Evolutionary conservation across 1,139 yeast genomes (phyloP).

Genomic region (Arxiozyma telluris): DNA sequence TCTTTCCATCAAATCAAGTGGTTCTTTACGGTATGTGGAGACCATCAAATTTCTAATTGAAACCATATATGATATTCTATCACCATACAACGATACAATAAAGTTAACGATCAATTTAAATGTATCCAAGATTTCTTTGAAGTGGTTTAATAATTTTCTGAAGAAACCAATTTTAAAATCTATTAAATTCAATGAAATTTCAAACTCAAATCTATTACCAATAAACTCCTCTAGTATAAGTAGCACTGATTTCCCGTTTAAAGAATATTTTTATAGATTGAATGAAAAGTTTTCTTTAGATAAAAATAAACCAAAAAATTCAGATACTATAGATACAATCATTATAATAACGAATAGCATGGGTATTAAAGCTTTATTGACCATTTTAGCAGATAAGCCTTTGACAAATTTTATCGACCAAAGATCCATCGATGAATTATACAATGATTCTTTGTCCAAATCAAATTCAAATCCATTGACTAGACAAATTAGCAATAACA

Average conservation of each 20-base stretch:
- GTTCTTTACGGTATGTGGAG: conserved; percentile 30
- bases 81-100: conserved; percentile 7
- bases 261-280: conserved; percentile 26
- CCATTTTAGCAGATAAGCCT: conserved; percentile 29
- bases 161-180: conserved; percentile 14
- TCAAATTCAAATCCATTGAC: conserved; percentile 1
- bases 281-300: conserved; percentile 19
- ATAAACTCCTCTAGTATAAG: conserved; percentile 7
- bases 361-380: conserved; percentile 30
- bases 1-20: conserved; percentile 21
- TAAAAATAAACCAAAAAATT: background rate
- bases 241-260: conserved; percentile 21
- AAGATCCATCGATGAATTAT: conserved; percentile 24
- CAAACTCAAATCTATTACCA: background rate
- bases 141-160: conserved; percentile 29
- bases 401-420: conserved; percentile 24
- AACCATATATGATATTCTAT: conserved; percentile 16
- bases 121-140: conserved; percentile 25
- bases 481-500: background rate
- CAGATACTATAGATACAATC: conserved; percentile 19
- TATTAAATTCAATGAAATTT: conserved; percentile 13
- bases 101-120: conserved; percentile 19
- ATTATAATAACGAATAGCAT: conserved; percentile 28
- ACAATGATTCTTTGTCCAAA: conserved; percentile 2
- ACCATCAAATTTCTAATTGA: conserved; percentile 28